Evolutionary conservation across 352 stramenopile species (phyloP), one percentile per base, ranked within the genome.

Genomic region (Globisporangium emineosum): DNA sequence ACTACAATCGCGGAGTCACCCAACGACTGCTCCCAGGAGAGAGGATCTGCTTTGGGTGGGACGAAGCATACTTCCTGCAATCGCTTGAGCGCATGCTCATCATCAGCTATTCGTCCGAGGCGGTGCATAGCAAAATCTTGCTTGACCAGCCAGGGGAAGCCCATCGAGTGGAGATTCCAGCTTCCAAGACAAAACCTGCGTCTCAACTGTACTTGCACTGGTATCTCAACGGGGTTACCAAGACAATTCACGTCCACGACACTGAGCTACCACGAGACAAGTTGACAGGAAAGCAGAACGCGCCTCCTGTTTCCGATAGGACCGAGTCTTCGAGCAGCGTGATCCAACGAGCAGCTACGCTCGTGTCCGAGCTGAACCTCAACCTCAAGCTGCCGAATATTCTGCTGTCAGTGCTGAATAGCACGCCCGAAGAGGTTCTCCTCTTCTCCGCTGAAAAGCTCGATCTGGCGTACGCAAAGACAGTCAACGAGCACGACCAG

Each of bases 211-310:
- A 86, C 49, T 67, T 96, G 9, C 83, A 91, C 53, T 92, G 85
- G 83, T 90, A 94, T 37, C 71, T 96, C 1, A 79, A 96, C 43
- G 85, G 83, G 0, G 66, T 92, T 6, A 96, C 87, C 6, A 96
- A 94, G 67, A 93, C 87, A 0, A 74, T 96, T 56, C 82, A 93
- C 27, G 59, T 92, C 19, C 81, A 92, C 62, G 84, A 94, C 62
- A 77, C 69, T 0, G 69, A 85, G 29, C 69, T 90, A 1, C 72
- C 79, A 9, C 70, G 77, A 0, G 79, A 94, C 40, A 88, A 89
- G 40, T 70, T 90, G 23, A 90, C 83, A 32, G 80, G 85, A 21
- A 77, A 89, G 42, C 67, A 84, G 9, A 70, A 73, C 19, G 60
- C 60, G 5, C 60, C 65, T 0, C 52, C 43, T 0, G 33, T 45